Percentiles rank a stretch among this genome's conserved stretches.
phyloP scores from a whole-genome alignment of 2,329 filamentous ascomycete species.

The Xylariomycetidae sp. region DNA sequence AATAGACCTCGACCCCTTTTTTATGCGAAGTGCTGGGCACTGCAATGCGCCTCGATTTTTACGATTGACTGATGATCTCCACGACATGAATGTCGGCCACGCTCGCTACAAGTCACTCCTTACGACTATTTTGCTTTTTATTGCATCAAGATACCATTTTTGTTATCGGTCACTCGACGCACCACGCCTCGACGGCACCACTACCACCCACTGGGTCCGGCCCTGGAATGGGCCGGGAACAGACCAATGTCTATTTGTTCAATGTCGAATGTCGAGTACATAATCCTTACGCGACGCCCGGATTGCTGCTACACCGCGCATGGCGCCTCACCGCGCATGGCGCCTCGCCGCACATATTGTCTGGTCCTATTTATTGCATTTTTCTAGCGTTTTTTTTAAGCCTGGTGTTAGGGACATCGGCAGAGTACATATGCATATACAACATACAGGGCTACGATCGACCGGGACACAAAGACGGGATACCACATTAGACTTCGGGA shows the following conservation, averaged over 20 bases:
- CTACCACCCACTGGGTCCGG: too few relatives aligned
- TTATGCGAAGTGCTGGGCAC: too few relatives aligned
- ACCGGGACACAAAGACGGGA: constrained; percentile 16
- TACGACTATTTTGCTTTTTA: constrained; percentile 10
- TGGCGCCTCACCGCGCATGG: constrained; percentile 9
- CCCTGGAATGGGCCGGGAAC: too few relatives aligned
- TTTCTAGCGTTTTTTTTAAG: constrained; percentile 13
- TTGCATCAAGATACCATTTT: constrained; percentile 26
- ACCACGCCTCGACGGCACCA: constrained; percentile 1
- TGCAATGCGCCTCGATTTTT: too few relatives aligned
- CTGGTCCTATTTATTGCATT: constrained; percentile 4
- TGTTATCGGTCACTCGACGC: constrained; percentile 1
- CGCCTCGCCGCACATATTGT: constrained; percentile 16
- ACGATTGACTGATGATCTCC: constrained; percentile 5
- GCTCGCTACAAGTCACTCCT: constrained; percentile 15
- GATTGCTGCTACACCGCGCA: too few relatives aligned
- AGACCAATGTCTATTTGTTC: constrained; percentile 15
- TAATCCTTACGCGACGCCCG: constrained; percentile 12
- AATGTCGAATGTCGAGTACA: constrained; percentile 10
- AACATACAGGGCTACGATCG: constrained; percentile 18
- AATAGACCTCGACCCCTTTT: constrained; percentile 11
- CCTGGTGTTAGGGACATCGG: constrained; percentile 16
- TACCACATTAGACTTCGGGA: constrained; percentile 17
- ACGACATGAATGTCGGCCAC: constrained; percentile 20
- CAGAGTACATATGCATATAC: constrained; percentile 19